phyloP scores from a whole-genome alignment of 805 yeast genomes.

The Pichia sporocuriosa region DNA sequence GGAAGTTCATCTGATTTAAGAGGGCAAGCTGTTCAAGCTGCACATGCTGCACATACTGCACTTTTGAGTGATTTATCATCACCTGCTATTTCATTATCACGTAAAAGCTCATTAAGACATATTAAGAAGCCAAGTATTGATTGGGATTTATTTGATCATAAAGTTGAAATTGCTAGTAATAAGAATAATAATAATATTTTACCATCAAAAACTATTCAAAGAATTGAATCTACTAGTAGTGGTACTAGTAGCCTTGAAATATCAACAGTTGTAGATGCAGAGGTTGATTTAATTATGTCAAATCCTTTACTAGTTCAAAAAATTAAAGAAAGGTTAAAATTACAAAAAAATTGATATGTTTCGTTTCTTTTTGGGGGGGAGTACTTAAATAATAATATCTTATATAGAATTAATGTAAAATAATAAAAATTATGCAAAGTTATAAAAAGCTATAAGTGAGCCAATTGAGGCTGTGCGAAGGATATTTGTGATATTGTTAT shows the following conservation, averaged over 20 bases:
- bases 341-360: background rate
- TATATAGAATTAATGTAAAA: no score
- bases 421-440: no score
- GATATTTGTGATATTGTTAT: no score
- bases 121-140: constrained; percentile 16
- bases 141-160: constrained; percentile 15
- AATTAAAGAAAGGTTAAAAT: constrained; percentile 5
- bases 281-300: constrained; percentile 18
- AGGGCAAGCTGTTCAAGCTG: constrained; percentile 4
- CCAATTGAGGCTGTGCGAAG: no score
- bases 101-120: constrained; percentile 11
- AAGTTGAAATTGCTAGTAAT: background rate
- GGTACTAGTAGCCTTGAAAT: constrained; percentile 8
- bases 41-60: constrained; percentile 1
- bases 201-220: no score
- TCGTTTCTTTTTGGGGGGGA: no score
- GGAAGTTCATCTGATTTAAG: constrained; percentile 13
- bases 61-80: constrained; percentile 8
- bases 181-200: background rate
- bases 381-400: no score
- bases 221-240: constrained; percentile 7
- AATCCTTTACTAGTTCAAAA: constrained; percentile 16
- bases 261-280: constrained; percentile 6
- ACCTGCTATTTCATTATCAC: constrained; percentile 9
- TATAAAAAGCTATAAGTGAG: no score